These are phyloP conservation scores for Ampelocalamus luodianensis DNA, from an alignment of 176 grass and related monocot species.

Conservation along the genomic window DNA sequence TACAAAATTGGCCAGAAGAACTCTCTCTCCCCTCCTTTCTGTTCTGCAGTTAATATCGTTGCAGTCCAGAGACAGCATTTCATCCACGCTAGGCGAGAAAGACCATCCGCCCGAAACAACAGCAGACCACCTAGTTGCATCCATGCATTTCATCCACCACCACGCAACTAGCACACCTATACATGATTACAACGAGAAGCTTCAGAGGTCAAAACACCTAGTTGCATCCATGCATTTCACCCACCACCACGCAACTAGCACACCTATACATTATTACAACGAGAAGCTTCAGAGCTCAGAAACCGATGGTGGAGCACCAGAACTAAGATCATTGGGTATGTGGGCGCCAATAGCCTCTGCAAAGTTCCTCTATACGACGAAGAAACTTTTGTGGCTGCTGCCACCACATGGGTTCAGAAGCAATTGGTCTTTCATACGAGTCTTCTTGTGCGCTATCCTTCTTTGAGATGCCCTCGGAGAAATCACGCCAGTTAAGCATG, in stretches of 20 bases:
- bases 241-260: neutral
- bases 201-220: neutral
- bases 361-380: constrained; percentile 40
- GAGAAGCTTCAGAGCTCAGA: neutral
- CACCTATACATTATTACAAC: neutral
- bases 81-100: neutral
- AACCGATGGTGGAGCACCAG: neutral
- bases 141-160: neutral
- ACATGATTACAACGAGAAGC: neutral
- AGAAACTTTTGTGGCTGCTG: constrained; percentile 43
- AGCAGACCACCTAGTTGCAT: neutral
- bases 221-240: too few species aligned
- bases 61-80: neutral
- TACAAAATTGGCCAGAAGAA: constrained; percentile 32
- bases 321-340: constrained; percentile 37
- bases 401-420: constrained; percentile 51
- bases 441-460: constrained; percentile 42
- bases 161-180: constrained; percentile 4
- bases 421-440: constrained; percentile 29
- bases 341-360: constrained; percentile 40
- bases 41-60: neutral
- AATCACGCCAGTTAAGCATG: constrained; percentile 56
- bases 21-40: neutral
- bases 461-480: constrained; percentile 39
- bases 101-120: neutral